phyloP scores from a whole-genome alignment of 768 basidiomycete genomes.

The Mycena crocata region DNA sequence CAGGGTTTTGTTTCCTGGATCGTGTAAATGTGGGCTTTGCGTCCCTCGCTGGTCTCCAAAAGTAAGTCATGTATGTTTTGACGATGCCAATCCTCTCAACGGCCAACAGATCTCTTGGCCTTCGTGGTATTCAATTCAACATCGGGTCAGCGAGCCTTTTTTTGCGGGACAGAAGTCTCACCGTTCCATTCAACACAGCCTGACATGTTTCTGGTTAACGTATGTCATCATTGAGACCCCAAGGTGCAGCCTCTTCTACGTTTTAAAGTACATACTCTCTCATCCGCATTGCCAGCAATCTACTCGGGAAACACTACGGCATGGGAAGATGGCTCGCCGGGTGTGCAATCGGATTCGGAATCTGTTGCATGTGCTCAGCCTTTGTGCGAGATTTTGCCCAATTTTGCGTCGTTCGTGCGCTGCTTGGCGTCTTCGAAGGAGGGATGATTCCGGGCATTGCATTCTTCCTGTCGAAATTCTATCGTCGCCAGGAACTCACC shows the following conservation, averaged over 20 bases:
- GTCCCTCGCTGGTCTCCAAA: conserved; percentile 16
- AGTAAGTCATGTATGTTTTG: not conserved
- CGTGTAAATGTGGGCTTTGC: conserved; percentile 19
- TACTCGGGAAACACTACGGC: conserved; percentile 13
- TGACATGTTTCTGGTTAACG: conserved; percentile 12
- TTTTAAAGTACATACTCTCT: not conserved
- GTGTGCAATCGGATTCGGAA: conserved; percentile 11
- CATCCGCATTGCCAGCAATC: conserved; percentile 5
- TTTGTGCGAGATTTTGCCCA: conserved; percentile 11
- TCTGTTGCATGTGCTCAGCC: conserved; percentile 18
- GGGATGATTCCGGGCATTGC: conserved; percentile 15
- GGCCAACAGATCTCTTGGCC: conserved; percentile 10
- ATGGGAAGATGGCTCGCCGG: conserved; percentile 16
- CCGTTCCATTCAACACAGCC: not conserved
- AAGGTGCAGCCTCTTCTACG: not conserved
- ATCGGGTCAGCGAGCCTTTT: too few relatives aligned
- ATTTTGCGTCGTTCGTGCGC: conserved; percentile 15
- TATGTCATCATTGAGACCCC: conserved; percentile 1
- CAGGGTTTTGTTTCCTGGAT: conserved; percentile 17
- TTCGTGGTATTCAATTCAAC: conserved; percentile 13
- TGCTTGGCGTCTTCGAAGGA: conserved; percentile 12
- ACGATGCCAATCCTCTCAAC: not conserved
- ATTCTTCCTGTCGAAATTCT: conserved; percentile 15
- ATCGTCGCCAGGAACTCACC: conserved; percentile 14
- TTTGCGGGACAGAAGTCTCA: too few relatives aligned